phyloP scores from a whole-genome alignment of 1,139 yeast genomes.

The Yamadazyma taylorii region DNA sequence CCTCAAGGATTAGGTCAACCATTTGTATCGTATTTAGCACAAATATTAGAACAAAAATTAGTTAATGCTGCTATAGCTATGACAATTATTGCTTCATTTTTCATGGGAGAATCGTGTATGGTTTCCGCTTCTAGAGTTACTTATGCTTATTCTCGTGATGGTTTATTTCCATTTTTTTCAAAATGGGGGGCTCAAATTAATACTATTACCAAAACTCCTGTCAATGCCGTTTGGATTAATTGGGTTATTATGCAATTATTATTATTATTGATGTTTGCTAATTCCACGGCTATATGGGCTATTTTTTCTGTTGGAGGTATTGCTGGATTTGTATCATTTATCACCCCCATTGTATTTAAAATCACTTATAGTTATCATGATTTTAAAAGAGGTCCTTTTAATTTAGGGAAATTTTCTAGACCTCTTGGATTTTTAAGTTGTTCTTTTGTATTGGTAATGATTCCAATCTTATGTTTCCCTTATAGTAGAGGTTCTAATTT shows the following conservation, averaged over 20 bases:
- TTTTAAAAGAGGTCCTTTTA: slow-evolving; percentile 70
- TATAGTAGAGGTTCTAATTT: slow-evolving; percentile 46
- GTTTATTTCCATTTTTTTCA: slow-evolving; percentile 59
- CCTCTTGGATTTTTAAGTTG: slow-evolving; percentile 39
- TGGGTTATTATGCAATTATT: slow-evolving; percentile 54
- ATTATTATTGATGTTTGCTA: slow-evolving; percentile 61
- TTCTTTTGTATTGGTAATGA: slow-evolving; percentile 56
- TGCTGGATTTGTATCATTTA: slow-evolving; percentile 66
- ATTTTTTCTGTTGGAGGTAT: slow-evolving; percentile 76
- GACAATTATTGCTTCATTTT: slow-evolving; percentile 57
- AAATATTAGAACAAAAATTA: slow-evolving; percentile 43
- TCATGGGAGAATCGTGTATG: slow-evolving; percentile 69
- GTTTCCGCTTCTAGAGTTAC: slow-evolving; percentile 68
- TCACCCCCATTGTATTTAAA: slow-evolving; percentile 63
- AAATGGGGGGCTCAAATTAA: slow-evolving; percentile 51
- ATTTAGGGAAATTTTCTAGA: slow-evolving; percentile 54
- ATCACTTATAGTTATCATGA: slow-evolving; percentile 52
- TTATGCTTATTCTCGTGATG: slow-evolving; percentile 68
- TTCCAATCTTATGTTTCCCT: slow-evolving; percentile 68
- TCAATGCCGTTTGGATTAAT: slow-evolving; percentile 67
- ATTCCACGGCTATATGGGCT: slow-evolving; percentile 70
- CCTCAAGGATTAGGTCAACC: slow-evolving; percentile 62
- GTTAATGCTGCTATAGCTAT: slow-evolving; percentile 56
- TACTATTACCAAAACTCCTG: slow-evolving; percentile 58
- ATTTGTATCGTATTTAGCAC: slow-evolving; percentile 55